phyloP scores from a whole-genome alignment of 1,284 basidiomycete genomes.

The Puccinia horiana region DNA sequence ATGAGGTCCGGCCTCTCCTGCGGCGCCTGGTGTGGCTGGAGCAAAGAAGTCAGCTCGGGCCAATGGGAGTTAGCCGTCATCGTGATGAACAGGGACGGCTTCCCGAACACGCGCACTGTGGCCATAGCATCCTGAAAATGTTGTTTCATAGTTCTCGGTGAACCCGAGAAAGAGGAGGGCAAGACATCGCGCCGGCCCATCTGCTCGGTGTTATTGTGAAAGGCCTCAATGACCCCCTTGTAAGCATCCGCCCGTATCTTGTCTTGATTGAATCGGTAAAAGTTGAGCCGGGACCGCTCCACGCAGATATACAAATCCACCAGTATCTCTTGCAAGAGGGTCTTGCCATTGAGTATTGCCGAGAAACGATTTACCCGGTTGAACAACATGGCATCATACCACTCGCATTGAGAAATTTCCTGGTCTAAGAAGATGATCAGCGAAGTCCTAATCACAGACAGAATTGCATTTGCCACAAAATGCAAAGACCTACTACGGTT shows the following conservation, averaged over 20 bases:
- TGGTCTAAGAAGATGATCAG: background rate
- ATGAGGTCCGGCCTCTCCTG: background rate
- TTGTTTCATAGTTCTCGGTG: constrained; percentile 58
- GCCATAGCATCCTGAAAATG: constrained; percentile 60
- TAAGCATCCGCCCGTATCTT: background rate
- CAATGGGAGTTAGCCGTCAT: constrained; percentile 61
- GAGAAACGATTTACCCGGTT: background rate
- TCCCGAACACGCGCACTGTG: constrained; percentile 56
- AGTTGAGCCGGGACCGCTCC: background rate
- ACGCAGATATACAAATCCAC: constrained; percentile 57
- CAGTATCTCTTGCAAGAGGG: constrained; percentile 61
- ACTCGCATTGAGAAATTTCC: background rate
- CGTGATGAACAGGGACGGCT: constrained; percentile 60
- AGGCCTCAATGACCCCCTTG: background rate
- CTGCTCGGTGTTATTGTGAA: constrained; percentile 51
- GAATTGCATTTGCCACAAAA: background rate
- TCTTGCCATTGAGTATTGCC: background rate
- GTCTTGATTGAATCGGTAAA: background rate
- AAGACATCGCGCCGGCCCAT: constrained; percentile 59
- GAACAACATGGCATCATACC: constrained; percentile 5
- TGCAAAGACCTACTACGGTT: background rate
- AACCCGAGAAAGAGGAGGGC: constrained; percentile 59
- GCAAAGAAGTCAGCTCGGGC: constrained; percentile 57
- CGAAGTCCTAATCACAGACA: background rate
- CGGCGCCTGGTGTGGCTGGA: background rate